phyloP scores from a whole-genome alignment of 2,329 filamentous ascomycete genomes.

The Pyricularia sp. region DNA sequence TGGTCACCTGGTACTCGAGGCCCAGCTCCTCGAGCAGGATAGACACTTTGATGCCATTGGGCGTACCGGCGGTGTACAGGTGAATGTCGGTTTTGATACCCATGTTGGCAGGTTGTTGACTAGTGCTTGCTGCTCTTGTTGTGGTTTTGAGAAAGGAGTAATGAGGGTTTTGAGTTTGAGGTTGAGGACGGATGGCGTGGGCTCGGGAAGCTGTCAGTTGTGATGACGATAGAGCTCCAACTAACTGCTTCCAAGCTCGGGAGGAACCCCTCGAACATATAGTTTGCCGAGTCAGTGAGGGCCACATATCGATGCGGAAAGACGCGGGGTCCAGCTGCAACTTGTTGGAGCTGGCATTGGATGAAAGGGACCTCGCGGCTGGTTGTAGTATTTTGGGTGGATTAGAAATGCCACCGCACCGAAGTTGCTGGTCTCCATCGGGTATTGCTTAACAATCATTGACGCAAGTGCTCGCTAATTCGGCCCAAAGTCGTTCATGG shows the following conservation, averaged over 20 bases:
- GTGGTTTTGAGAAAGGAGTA: neutral
- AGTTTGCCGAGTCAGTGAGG: neutral
- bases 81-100: slow-evolving; percentile 48
- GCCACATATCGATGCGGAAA: neutral
- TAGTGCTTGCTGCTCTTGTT: neutral
- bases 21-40: slow-evolving; percentile 78
- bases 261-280: neutral
- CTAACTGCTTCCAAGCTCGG: neutral
- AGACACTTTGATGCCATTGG: slow-evolving; percentile 82
- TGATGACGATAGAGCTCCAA: neutral
- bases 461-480: neutral
- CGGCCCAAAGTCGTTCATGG: neutral
- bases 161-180: neutral
- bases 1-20: slow-evolving; percentile 63
- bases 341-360: neutral
- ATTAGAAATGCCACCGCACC: neutral
- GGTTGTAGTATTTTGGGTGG: neutral
- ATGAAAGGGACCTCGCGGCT: neutral
- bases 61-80: slow-evolving; percentile 71
- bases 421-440: neutral
- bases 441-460: neutral
- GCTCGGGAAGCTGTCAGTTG: neutral
- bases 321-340: neutral
- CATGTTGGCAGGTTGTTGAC: slow-evolving; percentile 1
- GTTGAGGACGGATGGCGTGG: neutral